These are phyloP conservation scores for Pythium aquatile DNA, from an alignment of 352 stramenopile genomes.

Conservation along the genomic window DNA sequence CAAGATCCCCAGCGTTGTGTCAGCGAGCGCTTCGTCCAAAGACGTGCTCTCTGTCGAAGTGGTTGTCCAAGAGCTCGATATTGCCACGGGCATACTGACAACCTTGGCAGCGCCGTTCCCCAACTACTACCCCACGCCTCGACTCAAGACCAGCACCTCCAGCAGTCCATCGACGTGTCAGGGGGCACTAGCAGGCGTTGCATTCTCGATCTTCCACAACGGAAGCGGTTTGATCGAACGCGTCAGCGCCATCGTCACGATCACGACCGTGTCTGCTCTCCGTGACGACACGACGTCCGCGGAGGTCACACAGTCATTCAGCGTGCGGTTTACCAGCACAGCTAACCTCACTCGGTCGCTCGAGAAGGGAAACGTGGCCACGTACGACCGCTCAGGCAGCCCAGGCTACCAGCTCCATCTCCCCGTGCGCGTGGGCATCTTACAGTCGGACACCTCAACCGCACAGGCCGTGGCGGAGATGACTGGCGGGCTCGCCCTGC, in stretches of 20 bases:
- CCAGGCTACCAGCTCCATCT: constrained; percentile 37
- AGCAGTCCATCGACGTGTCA: constrained; percentile 18
- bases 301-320: constrained; percentile 33
- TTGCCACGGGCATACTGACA: background rate
- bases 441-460: constrained; percentile 12
- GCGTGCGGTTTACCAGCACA: constrained; percentile 33
- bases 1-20: constrained; percentile 8
- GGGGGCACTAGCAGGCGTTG: constrained; percentile 27
- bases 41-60: constrained; percentile 19
- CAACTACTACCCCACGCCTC: constrained; percentile 27
- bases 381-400: constrained; percentile 39
- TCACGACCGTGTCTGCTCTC: constrained; percentile 22
- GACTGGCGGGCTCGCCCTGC: constrained; percentile 29
- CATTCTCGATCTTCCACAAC: constrained; percentile 36
- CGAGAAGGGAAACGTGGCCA: constrained; percentile 34
- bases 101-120: constrained; percentile 19
- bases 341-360: constrained; percentile 26
- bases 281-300: background rate
- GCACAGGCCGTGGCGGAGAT: constrained; percentile 33
- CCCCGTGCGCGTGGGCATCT: constrained; percentile 35
- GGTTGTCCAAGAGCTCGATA: constrained; percentile 14
- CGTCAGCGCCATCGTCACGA: constrained; percentile 23
- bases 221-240: constrained; percentile 29
- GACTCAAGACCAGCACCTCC: constrained; percentile 7
- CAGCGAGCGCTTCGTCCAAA: background rate